Percentiles rank a stretch among this genome's conserved stretches.
Conservation (phyloP, 2,329 filamentous ascomycete species). For the Diaporthe australafricana region DNA sequence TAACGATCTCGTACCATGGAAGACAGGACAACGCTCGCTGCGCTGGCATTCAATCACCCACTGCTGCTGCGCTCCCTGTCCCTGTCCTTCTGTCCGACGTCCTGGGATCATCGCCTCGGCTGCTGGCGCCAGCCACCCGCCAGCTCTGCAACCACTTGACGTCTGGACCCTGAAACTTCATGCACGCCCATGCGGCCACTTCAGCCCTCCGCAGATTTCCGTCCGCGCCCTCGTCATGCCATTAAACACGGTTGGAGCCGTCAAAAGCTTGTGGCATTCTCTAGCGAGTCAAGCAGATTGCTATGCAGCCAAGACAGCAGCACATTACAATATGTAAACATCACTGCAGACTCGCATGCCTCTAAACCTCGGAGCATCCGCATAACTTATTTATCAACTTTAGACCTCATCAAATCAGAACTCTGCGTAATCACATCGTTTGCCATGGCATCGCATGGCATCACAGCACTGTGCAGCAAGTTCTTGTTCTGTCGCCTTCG, state of each 20-base stretch:
- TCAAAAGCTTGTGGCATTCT: constrained; percentile 22
- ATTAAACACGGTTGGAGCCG: constrained; percentile 20
- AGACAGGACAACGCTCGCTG: not conserved
- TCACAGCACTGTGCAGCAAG: not conserved
- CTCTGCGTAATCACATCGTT: not conserved
- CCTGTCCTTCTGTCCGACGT: not conserved
- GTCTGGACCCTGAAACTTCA: constrained; percentile 28
- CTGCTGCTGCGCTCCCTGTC: no score
- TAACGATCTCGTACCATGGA: not conserved
- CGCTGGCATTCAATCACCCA: not conserved
- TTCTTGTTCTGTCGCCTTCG: not conserved
- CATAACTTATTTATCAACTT: no score
- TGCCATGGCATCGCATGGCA: not conserved
- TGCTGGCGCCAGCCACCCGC: constrained; percentile 25
- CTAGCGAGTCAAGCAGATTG: constrained; percentile 8
- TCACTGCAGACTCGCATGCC: no score
- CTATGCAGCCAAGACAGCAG: not conserved
- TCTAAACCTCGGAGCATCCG: not conserved
- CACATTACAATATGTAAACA: not conserved
- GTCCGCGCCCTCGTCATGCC: not conserved
- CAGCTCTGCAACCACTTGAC: constrained; percentile 2
- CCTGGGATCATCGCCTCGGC: not conserved
- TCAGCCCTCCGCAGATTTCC: constrained; percentile 4
- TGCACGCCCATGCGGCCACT: constrained; percentile 13
- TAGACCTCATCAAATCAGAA: not conserved